Conservation (phyloP, 139 green algal genomes). For the Limnomonas spitsbergensis region DNA sequence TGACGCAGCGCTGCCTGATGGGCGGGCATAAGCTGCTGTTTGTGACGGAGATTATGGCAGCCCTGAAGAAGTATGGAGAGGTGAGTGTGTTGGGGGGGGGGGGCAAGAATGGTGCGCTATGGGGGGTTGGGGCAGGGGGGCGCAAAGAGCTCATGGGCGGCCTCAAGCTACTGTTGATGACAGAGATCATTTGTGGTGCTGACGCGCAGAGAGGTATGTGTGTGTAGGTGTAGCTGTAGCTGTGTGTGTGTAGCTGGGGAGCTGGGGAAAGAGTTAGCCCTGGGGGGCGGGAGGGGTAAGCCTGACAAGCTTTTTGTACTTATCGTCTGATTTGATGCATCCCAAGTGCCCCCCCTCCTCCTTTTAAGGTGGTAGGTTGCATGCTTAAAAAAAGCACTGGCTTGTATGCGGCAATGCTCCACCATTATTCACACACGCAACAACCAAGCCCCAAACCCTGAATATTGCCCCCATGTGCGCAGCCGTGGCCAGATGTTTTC, state of each 20-base stretch:
- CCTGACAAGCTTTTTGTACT: neutral
- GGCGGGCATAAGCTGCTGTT: constrained; percentile 39
- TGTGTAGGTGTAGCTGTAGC: too few species aligned
- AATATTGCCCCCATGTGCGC: neutral
- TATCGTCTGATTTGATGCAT: neutral
- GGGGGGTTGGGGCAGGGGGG: too few species aligned
- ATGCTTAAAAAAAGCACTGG: too few species aligned
- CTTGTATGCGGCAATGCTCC: too few species aligned
- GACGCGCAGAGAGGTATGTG: too few species aligned
- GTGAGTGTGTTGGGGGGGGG: neutral
- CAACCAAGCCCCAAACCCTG: too few species aligned
- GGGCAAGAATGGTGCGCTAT: neutral
- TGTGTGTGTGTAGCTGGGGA: too few species aligned
- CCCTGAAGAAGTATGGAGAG: constrained; percentile 31
- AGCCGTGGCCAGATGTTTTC: constrained; percentile 40
- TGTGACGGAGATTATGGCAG: constrained; percentile 34
- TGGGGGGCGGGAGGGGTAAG: too few species aligned
- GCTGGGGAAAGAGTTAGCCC: too few species aligned
- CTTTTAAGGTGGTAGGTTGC: neutral
- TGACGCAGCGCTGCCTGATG: constrained; percentile 29
- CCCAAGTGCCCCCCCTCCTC: neutral
- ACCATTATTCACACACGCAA: too few species aligned
- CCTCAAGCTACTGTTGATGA: neutral
- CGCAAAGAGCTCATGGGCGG: neutral
- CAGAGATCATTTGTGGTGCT: neutral